Conservation (phyloP, 2,329 filamentous ascomycete species). For the Aspergillus sp. region DNA sequence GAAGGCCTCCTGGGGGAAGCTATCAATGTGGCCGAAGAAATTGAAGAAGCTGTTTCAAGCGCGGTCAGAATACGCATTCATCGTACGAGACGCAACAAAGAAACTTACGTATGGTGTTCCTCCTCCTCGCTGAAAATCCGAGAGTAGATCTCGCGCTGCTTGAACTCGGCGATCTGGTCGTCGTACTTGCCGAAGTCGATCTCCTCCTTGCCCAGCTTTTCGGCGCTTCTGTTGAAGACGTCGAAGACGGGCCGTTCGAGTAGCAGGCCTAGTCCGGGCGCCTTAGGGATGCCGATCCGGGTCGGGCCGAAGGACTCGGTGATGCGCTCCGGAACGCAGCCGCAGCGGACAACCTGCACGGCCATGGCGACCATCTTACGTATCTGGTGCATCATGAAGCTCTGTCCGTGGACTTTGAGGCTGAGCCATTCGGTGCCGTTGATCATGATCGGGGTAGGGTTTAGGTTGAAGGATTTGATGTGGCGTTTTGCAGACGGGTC, state of each 20-base stretch:
- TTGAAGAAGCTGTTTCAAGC: slow-evolving; percentile 53
- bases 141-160: slow-evolving; percentile 83
- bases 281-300: slow-evolving; percentile 84
- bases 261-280: slow-evolving; percentile 76
- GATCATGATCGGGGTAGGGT: slow-evolving; percentile 68
- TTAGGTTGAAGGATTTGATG: slow-evolving; percentile 85
- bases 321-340: slow-evolving; percentile 63
- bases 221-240: slow-evolving; percentile 68
- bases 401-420: slow-evolving; percentile 91
- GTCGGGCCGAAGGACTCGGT: slow-evolving; percentile 60
- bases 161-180: slow-evolving; percentile 75
- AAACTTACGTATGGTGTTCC: slow-evolving; percentile 69
- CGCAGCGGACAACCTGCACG: slow-evolving; percentile 73
- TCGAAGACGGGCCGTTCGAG: slow-evolving; percentile 89
- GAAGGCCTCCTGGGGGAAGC: slow-evolving; percentile 62
- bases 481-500: slow-evolving; percentile 81
- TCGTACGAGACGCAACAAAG: neutral
- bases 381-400: slow-evolving; percentile 99
- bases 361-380: slow-evolving; percentile 98
- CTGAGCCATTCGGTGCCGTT: slow-evolving; percentile 91
- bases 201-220: slow-evolving; percentile 53
- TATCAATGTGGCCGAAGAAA: slow-evolving; percentile 72
- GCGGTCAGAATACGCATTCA: slow-evolving; percentile 1
- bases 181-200: slow-evolving; percentile 75
- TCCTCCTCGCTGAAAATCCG: slow-evolving; percentile 87